These are phyloP conservation scores for Pezicula neosporulosa DNA, from an alignment of 2,329 filamentous ascomycete genomes.

Conservation along the genomic window DNA sequence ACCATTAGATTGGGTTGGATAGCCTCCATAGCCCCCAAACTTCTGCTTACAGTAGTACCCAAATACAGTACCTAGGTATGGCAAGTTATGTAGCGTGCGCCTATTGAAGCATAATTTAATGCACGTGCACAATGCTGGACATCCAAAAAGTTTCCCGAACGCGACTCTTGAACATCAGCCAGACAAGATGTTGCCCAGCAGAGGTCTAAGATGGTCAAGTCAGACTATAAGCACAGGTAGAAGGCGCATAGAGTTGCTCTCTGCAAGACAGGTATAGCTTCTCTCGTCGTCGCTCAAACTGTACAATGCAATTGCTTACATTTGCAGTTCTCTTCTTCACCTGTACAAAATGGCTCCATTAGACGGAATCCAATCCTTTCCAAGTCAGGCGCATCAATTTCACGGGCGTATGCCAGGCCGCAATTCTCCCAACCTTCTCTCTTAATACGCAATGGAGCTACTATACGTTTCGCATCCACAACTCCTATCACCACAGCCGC, in stretches of 20 bases:
- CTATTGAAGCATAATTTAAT: neutral
- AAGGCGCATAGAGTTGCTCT: conserved; percentile 33
- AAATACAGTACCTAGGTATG: no score
- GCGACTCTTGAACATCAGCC: conserved; percentile 9
- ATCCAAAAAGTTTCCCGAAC: conserved; percentile 26
- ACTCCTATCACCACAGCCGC: conserved; percentile 13
- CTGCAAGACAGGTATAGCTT: conserved; percentile 24
- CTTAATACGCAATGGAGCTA: conserved; percentile 21
- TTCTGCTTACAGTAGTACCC: no score
- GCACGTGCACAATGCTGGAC: conserved; percentile 2
- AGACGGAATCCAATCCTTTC: conserved; percentile 22
- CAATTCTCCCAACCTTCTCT: conserved; percentile 11
- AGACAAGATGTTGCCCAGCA: conserved; percentile 50
- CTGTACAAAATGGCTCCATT: conserved; percentile 19
- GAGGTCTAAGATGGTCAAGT: conserved; percentile 45
- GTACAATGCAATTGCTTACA: conserved; percentile 15
- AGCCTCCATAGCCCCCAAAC: no score
- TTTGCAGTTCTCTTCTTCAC: conserved; percentile 27
- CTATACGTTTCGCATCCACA: conserved; percentile 25
- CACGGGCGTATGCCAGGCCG: conserved; percentile 8
- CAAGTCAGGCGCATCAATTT: conserved; percentile 11
- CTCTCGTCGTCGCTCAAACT: neutral
- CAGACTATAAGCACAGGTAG: conserved; percentile 35
- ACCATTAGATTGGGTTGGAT: no score
- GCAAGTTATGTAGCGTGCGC: neutral